Evolutionary conservation across 2,329 filamentous ascomycete genomes (phyloP).

Genomic region (Colletotrichum sp.): DNA sequence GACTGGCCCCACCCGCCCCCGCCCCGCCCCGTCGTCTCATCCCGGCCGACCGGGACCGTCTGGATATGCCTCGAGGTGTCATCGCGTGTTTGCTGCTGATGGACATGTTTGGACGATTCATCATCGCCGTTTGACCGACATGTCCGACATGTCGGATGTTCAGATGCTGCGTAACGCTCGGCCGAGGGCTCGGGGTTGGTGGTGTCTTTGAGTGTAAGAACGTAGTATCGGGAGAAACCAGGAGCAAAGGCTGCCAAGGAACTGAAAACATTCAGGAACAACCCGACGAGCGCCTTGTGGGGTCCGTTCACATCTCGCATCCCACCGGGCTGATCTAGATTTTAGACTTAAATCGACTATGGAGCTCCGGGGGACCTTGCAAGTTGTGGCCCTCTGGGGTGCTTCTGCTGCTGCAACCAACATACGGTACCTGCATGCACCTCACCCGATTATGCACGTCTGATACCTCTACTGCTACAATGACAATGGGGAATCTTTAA

Average conservation of each 20-base stretch:
- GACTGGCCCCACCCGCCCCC: background rate
- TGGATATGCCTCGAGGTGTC: background rate
- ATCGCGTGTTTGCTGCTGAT: background rate
- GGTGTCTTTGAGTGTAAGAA: background rate
- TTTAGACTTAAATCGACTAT: background rate
- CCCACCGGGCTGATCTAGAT: background rate
- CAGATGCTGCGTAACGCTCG: background rate
- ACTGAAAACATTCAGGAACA: background rate
- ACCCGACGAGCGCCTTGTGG: background rate
- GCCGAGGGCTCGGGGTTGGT: background rate
- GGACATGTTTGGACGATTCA: background rate
- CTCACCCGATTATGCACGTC: background rate
- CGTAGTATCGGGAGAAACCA: background rate
- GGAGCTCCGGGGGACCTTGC: background rate
- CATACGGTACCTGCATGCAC: background rate
- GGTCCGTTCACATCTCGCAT: background rate
- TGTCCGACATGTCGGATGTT: fast-evolving
- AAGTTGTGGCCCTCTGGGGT: background rate
- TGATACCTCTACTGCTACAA: background rate
- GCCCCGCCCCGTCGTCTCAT: background rate
- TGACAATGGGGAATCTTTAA: background rate
- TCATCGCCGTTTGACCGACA: background rate
- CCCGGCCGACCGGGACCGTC: background rate
- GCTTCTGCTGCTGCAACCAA: background rate
- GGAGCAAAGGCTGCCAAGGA: background rate